Percentiles rank a stretch among this genome's conserved stretches.
Conservation (phyloP, 108 stramenopile species). For the Cyclotella baltica region DNA sequence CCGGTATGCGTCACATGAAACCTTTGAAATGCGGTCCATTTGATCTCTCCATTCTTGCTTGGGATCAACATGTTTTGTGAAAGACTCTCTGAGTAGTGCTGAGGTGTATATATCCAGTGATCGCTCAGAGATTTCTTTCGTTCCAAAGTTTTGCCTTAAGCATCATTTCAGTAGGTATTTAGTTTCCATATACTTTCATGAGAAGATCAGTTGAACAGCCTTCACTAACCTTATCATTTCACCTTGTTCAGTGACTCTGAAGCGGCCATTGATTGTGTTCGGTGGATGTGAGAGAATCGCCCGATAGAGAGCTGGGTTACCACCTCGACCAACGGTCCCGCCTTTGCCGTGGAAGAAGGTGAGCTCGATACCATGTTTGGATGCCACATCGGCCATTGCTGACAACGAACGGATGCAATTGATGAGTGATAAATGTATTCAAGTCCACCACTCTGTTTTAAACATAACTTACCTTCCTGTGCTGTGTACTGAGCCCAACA, state of each 20-base stretch:
- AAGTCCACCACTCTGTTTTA: no score
- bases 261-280: slow-evolving; percentile 96
- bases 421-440: not conserved
- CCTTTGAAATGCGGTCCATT: slow-evolving; percentile 85
- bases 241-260: slow-evolving; percentile 99
- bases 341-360: slow-evolving; percentile 93
- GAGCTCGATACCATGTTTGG: slow-evolving; percentile 82
- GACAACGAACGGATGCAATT: not conserved
- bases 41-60: slow-evolving; percentile 78
- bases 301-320: slow-evolving; percentile 90
- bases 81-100: slow-evolving; percentile 89
- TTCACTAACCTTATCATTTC: slow-evolving; percentile 99
- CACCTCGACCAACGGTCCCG: slow-evolving; percentile 97
- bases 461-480: slow-evolving; percentile 76
- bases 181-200: no score
- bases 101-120: slow-evolving; percentile 97
- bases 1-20: slow-evolving; percentile 87
- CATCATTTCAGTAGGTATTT: no score
- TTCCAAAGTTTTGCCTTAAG: slow-evolving; percentile 97
- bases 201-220: no score
- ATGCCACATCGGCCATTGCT: slow-evolving; percentile 82
- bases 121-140: slow-evolving; percentile 86
- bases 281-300: slow-evolving; percentile 95
- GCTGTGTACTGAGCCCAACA: slow-evolving; percentile 96
- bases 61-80: slow-evolving; percentile 77